phyloP scores from a whole-genome alignment of 2,329 filamentous ascomycete species.

The Ceratocystis albifundus region DNA sequence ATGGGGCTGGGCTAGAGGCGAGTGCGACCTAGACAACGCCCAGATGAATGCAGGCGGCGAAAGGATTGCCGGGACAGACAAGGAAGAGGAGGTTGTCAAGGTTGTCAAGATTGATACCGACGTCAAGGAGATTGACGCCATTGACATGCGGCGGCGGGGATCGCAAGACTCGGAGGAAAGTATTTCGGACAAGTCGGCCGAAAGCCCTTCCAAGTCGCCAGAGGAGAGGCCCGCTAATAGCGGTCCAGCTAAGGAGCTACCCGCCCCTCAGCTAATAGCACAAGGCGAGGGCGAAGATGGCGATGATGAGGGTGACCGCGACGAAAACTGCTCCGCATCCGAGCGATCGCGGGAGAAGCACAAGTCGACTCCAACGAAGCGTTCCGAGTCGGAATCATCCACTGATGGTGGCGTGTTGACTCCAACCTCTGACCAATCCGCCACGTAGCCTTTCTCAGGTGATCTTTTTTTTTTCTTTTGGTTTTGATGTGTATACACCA shows the following conservation, averaged over 20 bases:
- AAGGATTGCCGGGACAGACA: constrained; percentile 2
- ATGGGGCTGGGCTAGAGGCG: constrained; percentile 47
- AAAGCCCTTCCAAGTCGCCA: neutral
- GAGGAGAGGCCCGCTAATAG: no score
- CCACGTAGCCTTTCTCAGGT: neutral
- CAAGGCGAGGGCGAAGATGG: constrained; percentile 15
- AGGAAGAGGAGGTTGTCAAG: constrained; percentile 19
- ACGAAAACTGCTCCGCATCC: neutral
- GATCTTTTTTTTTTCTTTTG: no score
- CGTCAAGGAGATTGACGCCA: constrained; percentile 15
- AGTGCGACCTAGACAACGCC: constrained; percentile 45
- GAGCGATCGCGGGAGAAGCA: constrained; percentile 5
- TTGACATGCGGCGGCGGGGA: constrained; percentile 33
- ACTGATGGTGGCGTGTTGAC: neutral
- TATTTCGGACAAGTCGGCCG: neutral
- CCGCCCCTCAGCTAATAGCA: neutral
- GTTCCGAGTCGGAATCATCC: neutral
- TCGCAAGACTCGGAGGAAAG: constrained; percentile 29
- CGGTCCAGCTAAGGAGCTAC: neutral
- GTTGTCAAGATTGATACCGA: constrained; percentile 6
- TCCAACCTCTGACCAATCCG: neutral
- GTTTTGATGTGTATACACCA: neutral
- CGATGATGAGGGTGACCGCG: constrained; percentile 14
- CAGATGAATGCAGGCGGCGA: constrained; percentile 43
- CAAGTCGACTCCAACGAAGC: neutral